Base-by-base conservation (phyloP, 164 flowering plant genomes). In the Aristolochia fimbriata region DNA sequence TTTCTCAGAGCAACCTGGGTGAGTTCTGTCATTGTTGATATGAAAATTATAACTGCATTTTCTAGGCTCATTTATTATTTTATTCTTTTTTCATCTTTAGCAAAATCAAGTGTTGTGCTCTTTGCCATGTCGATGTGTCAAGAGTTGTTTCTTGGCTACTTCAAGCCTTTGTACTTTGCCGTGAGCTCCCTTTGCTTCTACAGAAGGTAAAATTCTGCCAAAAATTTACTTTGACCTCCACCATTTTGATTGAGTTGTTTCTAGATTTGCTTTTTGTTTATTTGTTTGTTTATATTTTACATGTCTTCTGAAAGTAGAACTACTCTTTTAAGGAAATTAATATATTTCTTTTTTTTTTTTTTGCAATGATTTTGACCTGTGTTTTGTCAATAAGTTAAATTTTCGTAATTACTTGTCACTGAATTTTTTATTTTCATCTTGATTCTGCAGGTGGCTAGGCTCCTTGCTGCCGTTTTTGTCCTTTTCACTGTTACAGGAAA, bases 141-240 rank as follows among this genome's bases (percentile, higher is more conserved):
- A 64, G 53, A 57, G 49, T 88, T n/a, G 64, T 80, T 15, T 62
- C 79, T 43, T 86, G 79, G 83, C 63, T 93, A 76, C 71, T 66
- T 71, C 74, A 79, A 47, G 84, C 92, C 25, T 90, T 88, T 74
- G 66, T 86, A 20, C 78, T 83, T 53, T 77, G 82, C 67, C 83
- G 83, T 57, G 95, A 93, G 70, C 78, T 83, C 59, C 96, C 99
- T 20, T 12, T 73, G 52, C 81, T 90, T 55, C 68, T 80, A 66
- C 81, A 83, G 54, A 88, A 90, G 96, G 97, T 93, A 25, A 53
- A 56, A 27, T 27, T 27, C 5, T 27, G 30, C 30, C 5, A 5
- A 27, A 52, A 11, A 49, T 41, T 43, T 59, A 0, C 12, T 58
- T 21, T 58, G 17, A 22, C 2, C 21, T 19, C 24, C 11, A 21